Evolutionary conservation across 2,329 filamentous ascomycete species (phyloP), one percentile per base, ranked within the genome.

Genomic region (Ophiosphaerella narmari): DNA sequence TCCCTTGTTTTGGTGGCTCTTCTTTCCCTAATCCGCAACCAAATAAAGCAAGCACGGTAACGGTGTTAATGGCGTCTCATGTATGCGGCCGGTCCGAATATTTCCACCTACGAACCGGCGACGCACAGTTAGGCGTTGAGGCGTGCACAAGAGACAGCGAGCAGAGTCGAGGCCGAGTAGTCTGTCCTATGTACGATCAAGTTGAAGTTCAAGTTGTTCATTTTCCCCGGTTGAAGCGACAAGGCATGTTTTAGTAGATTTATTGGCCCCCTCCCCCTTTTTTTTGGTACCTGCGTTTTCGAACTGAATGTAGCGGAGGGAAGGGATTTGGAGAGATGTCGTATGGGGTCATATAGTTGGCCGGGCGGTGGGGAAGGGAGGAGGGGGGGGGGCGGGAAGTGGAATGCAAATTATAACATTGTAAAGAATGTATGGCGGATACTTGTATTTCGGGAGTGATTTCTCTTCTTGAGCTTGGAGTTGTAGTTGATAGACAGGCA

Each of bases 81-180:
- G 36, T 46, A 40, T 46, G 43, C 43, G 43, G 43, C 43, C 37
- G 43, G 43, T 33, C 36, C 24, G 29, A 21, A 14, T 14, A 21
- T 12, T 7, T 14, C 16, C 21, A 36, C 32, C 9, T 26, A 11
- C 7, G 26, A 29, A 11, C 33, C 36, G 43, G 36, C 39, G 43
- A 36, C 26, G 43, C 43, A 46, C n/a, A 18, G 21, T 18, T 36
- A 9, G 36, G 36, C 36, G 36, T 31, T 39, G 26, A 23, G 41
- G 18, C 41, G 41, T 13, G 40, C 24, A 14, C 9, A 16, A 18
- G 41, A 33, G 26, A 8, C 24, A 43, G 14, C 14, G n/a, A 31
- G 11, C 36, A 12, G 16, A n/a, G 34, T 37, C 23, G 35, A 9
- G 35, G 13, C 12, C 37, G 8, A 38, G 14, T 4, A 39, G 18